phyloP scores from a whole-genome alignment of 129 eudicot species.

The Tanacetum coccineum region DNA sequence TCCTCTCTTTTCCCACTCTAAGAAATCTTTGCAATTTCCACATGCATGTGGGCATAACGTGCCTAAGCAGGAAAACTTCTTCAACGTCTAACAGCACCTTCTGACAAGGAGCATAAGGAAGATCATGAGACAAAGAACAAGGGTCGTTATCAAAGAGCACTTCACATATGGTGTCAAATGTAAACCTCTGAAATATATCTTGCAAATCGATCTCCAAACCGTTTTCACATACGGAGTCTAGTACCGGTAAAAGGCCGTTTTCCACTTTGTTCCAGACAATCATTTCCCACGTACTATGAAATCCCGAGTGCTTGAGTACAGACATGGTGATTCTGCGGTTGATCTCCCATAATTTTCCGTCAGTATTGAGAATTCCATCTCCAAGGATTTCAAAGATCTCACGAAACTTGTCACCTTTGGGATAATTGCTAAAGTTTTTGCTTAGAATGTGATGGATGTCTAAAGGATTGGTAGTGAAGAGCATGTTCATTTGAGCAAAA shows the following conservation, averaged over 20 bases:
- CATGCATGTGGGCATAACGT: conserved; percentile 33
- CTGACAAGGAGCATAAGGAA: conserved; percentile 28
- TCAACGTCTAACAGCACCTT: conserved; percentile 29
- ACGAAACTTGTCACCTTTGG: conserved; percentile 29
- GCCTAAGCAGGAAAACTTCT: conserved; percentile 45
- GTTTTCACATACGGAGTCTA: conserved; percentile 8
- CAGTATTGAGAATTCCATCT: conserved; percentile 29
- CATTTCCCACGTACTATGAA: conserved; percentile 6
- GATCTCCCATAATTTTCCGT: conserved; percentile 36
- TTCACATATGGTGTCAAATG: conserved; percentile 38
- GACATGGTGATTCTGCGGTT: conserved; percentile 24
- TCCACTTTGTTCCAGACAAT: conserved; percentile 25
- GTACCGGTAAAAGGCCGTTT: conserved; percentile 13
- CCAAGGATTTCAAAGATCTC: conserved; percentile 41
- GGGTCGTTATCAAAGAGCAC: conserved; percentile 40
- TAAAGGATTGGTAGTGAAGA: conserved; percentile 34
- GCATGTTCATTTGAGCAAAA: not conserved
- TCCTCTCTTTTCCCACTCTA: conserved; percentile 41
- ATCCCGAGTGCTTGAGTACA: conserved; percentile 1
- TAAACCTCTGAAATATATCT: conserved; percentile 41
- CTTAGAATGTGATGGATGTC: conserved; percentile 39
- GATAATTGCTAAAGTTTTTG: conserved; percentile 34
- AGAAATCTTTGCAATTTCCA: conserved; percentile 43
- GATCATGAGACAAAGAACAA: conserved; percentile 21
- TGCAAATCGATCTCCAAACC: conserved; percentile 40